phyloP scores from a whole-genome alignment of 441 rosid genomes.

The Adansonia grandidieri region DNA sequence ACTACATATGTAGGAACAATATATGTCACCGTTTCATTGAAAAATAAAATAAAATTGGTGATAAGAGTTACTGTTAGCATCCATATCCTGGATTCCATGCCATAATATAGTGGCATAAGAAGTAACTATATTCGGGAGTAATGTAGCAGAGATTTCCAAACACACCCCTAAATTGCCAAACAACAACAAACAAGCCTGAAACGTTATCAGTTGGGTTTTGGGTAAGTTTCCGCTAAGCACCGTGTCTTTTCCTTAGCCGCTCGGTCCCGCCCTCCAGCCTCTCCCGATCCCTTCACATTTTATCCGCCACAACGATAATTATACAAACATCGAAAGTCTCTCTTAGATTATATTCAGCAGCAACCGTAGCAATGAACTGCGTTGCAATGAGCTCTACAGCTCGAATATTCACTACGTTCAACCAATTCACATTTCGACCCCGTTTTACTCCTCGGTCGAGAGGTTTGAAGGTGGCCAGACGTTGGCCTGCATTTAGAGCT shows the following conservation, averaged over 20 bases:
- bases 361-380: conserved; percentile 43
- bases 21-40: no score
- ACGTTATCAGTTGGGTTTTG: neutral
- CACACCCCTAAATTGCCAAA: neutral
- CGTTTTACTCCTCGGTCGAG: conserved; percentile 29
- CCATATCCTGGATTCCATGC: no score
- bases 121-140: no score
- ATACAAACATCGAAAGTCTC: conserved; percentile 15
- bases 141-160: neutral
- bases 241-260: conserved; percentile 12
- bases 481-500: conserved; percentile 40
- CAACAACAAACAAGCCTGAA: neutral
- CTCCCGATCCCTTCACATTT: neutral
- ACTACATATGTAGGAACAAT: no score
- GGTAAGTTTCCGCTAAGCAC: neutral
- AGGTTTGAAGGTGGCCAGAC: conserved; percentile 33
- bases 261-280: neutral
- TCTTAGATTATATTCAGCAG: neutral
- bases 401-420: conserved; percentile 40
- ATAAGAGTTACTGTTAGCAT: no score
- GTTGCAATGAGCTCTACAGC: conserved; percentile 52
- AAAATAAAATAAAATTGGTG: no score
- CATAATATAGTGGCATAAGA: neutral
- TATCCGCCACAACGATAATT: neutral
- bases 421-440: conserved; percentile 24